A percentile compares a stretch with the other conserved stretches of the same genome.
Evolutionary conservation across 2,329 filamentous ascomycete genomes (phyloP).

Genomic region (Apiospora aurea): DNA sequence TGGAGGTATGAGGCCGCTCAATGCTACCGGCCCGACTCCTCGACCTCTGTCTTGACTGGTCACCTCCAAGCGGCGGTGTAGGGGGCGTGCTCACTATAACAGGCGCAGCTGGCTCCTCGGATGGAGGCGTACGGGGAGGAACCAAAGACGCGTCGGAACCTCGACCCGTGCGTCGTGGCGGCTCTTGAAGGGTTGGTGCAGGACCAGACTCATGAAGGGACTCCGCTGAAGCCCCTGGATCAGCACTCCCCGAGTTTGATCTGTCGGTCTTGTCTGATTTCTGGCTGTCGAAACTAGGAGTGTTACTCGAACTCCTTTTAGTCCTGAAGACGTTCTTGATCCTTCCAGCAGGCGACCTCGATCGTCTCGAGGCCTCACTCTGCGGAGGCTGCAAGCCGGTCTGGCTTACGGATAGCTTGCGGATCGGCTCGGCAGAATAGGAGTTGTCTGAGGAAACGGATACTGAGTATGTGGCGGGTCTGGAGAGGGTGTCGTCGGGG

Average conservation of each 20-base stretch:
- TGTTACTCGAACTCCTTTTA: slow-evolving; percentile 56
- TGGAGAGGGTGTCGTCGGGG: slow-evolving; percentile 33
- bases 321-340: slow-evolving; percentile 74
- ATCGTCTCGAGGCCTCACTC: slow-evolving; percentile 59
- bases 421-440: slow-evolving; percentile 35
- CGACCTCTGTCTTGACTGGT: slow-evolving; percentile 28
- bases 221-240: slow-evolving; percentile 29
- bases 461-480: slow-evolving; percentile 48
- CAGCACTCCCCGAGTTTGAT: slow-evolving; percentile 31
- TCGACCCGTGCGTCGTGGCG: slow-evolving; percentile 34
- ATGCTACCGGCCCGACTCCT: slow-evolving; percentile 31
- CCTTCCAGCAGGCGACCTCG: slow-evolving; percentile 73
- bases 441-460: slow-evolving; percentile 37
- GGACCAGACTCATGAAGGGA: slow-evolving; percentile 35
- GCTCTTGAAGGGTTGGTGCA: slow-evolving; percentile 30
- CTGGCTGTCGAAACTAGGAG: slow-evolving; percentile 52
- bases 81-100: slow-evolving; percentile 71
- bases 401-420: slow-evolving; percentile 42
- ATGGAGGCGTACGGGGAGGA: slow-evolving; percentile 57
- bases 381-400: slow-evolving; percentile 51
- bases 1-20: slow-evolving; percentile 45
- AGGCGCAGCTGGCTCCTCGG: slow-evolving; percentile 53
- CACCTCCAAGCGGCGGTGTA: slow-evolving; percentile 61
- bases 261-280: slow-evolving; percentile 33
- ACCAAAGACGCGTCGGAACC: slow-evolving; percentile 35